Base-by-base conservation (phyloP, 2,329 filamentous ascomycete species). In the Phaeoacremonium minimum region DNA sequence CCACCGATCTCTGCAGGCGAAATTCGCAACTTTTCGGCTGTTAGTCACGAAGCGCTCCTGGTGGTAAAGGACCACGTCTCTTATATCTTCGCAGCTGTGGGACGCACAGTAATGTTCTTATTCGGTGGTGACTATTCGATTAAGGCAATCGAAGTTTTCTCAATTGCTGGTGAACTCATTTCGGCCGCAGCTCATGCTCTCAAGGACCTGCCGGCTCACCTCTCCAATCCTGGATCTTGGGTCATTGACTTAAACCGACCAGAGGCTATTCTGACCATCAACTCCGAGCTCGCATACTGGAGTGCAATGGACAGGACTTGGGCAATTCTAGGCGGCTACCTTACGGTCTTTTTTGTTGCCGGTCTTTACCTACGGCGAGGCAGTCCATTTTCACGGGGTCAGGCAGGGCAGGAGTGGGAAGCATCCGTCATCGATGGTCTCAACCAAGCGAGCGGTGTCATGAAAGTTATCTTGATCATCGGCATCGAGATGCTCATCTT, bases 401-500 rank as follows among this genome's bases (percentile, higher is more conserved):
- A 68, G 38, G 61, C 73, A 2, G 68, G 74, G 34, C 75, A 77
- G 41, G 75, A 78, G 19, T 77, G 75, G 72, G 90, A 97, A 57
- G 85, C 83, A 16, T 75, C 82, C 7, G 61, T 96, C 29, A 83
- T 91, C 16, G 91, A 97, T 45, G 74, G 83, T 2, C 71, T 98
- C 15, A 83, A 89, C 45, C 94, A 98, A 69, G 93, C 93, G 32
- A 94, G 93, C 29, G 93, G 94, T 12, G 91, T 98, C 8, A 81
- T 96, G 71, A 98, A 98, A 60, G 93, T 98, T 15, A 95, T 98
- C 34, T 67, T 97, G 42, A 97, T 98, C 52, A 98, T 98, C 47
- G 93, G 90, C 46, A 98, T 98, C 50, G 93, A 98, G 65, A 98
- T 98, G 93, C 81, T 98, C 22, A 81, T 90, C 6, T 98, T 98